Evolutionary conservation across 2,329 filamentous ascomycete species (phyloP).

Genomic region (Fusarium neocosmosporiellum): DNA sequence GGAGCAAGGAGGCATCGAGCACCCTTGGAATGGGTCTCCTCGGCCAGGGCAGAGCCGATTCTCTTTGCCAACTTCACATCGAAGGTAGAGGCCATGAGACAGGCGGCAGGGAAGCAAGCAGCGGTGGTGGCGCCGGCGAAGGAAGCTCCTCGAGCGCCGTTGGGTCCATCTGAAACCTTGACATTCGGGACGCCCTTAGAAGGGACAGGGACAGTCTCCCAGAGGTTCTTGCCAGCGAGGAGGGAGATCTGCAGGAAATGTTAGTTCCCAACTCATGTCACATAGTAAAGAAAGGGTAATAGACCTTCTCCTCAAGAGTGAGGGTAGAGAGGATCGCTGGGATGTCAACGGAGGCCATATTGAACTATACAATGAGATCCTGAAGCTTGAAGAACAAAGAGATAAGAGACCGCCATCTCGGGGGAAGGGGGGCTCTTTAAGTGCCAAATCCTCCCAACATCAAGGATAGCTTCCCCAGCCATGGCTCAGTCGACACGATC

Average conservation of each 20-base stretch:
- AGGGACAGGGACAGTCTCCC: conserved; percentile 42
- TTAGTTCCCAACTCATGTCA: conserved; percentile 7
- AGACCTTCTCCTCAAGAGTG: conserved; percentile 48
- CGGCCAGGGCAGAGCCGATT: conserved; percentile 69
- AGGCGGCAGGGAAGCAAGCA: conserved; percentile 46
- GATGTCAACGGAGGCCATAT: conserved; percentile 42
- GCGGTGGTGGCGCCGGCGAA: conserved; percentile 39
- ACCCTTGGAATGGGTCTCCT: conserved; percentile 68
- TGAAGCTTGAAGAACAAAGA: conserved; percentile 14
- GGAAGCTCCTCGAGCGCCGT: conserved; percentile 42
- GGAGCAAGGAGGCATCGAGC: conserved; percentile 70
- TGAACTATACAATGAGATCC: conserved; percentile 17
- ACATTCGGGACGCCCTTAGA: conserved; percentile 39
- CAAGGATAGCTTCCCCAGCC: conserved; percentile 15
- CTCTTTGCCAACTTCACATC: conserved; percentile 67
- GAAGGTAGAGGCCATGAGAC: conserved; percentile 69
- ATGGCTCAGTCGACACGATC: conserved; percentile 8
- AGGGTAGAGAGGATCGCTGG: conserved; percentile 44
- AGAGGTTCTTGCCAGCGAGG: conserved; percentile 42
- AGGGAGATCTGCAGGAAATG: conserved; percentile 32
- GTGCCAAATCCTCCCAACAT: conserved; percentile 11
- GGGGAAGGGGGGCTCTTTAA: conserved; percentile 37
- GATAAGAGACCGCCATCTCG: conserved; percentile 18
- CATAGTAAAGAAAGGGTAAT: neutral
- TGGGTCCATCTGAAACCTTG: conserved; percentile 43